phyloP scores from a whole-genome alignment of 1,284 basidiomycete species.

The Boletus smithii region DNA sequence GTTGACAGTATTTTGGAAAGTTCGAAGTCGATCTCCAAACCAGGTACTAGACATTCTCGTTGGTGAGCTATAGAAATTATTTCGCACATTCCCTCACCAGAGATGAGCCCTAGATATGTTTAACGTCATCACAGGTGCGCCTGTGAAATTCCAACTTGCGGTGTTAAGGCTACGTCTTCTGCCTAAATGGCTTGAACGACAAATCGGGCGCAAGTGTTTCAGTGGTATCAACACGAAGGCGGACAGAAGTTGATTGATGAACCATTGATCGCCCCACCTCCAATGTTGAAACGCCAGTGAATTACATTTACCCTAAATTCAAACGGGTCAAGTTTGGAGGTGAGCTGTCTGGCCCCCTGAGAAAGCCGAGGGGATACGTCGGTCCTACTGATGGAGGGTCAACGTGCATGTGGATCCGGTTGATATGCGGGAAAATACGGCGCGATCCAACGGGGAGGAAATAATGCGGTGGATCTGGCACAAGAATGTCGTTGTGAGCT shows the following conservation, averaged over 20 bases:
- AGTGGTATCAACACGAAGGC: slow-evolving; percentile 1
- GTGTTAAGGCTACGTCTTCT: slow-evolving; percentile 6
- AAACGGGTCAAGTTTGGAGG: background rate
- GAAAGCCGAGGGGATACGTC: slow-evolving; percentile 25
- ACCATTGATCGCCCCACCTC: background rate
- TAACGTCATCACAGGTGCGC: background rate
- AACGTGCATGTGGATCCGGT: background rate
- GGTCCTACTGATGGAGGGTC: background rate
- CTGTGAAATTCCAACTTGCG: background rate
- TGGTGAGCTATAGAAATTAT: too few relatives aligned
- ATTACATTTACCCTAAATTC: background rate
- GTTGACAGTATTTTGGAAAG: too few relatives aligned
- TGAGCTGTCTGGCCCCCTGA: slow-evolving; percentile 7
- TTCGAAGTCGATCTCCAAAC: too few relatives aligned
- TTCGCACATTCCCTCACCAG: background rate
- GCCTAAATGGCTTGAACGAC: background rate
- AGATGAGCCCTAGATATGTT: background rate
- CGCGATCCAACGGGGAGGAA: background rate
- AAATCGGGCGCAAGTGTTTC: slow-evolving; percentile 7
- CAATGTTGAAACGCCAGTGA: slow-evolving; percentile 1
- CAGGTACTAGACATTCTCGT: too few relatives aligned
- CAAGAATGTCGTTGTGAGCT: too few relatives aligned
- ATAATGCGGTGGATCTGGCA: background rate
- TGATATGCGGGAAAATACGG: background rate
- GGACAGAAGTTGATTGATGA: background rate